Base-by-base conservation (phyloP, 805 yeast species). In the Yamadazyma olivae region DNA sequence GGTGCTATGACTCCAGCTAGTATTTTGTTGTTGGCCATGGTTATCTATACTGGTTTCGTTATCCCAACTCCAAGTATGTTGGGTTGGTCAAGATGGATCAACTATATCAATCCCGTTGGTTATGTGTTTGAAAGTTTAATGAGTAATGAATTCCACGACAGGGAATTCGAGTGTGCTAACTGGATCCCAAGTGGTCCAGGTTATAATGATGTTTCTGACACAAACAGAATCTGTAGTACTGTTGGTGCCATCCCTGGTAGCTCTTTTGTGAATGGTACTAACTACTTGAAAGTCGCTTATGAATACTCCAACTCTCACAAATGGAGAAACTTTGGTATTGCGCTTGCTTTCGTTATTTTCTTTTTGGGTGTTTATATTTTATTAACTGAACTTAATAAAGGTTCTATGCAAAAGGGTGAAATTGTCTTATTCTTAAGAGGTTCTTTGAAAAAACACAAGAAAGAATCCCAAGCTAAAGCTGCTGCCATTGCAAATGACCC, bases 311-410 rank as follows among this genome's bases (percentile, higher is more conserved):
- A 70, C 50, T 45, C 59, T 13, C 86, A 87, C 55, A 70, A 74
- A 32, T 87, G 95, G 95, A 77, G 95, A 64, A 83, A 86, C 56
- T 70, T 81, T 39, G 95, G 88, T 53, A 75, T 81, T 41, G 42
- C 73, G 39, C 53, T 78, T 51, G 85, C 73, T 3, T 80, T 67
- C 49, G 56, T 69, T 38, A 42, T 65, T 5, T 70, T 71, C 45
- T 67, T 69, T 54, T 45, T 74, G 40, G 39, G 41, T 23, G 45
- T 59, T 6, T 37, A 37, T 16, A 23, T 64, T 22, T 6, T 18
- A 3, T 25, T 38, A n/a, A 31, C 27, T 20, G 41, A 33, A 25
- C 10, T 13, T 24, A 41, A 41, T 29, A 60, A 59, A 33, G 46
- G 61, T 41, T 40, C 33, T 40, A 61, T 65, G 25, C 67, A 61